Evolutionary conservation across 306 rosid genomes (phyloP).

Genomic region (Acacia acuminata): DNA sequence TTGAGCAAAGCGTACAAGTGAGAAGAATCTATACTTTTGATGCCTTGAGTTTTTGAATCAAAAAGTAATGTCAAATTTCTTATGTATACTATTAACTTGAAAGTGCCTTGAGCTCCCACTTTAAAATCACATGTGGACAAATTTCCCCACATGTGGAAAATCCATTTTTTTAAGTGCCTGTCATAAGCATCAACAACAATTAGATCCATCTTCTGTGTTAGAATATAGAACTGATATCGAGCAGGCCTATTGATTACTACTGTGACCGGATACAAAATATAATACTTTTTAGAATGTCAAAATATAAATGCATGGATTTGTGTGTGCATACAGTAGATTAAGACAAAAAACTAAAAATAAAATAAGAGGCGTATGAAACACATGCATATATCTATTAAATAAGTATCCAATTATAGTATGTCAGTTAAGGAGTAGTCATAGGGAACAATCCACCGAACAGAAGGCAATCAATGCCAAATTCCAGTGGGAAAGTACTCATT

Average conservation of each 20-base stretch:
- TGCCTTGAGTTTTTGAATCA: neutral
- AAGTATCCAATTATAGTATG: neutral
- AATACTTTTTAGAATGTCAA: neutral
- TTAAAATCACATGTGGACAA: neutral
- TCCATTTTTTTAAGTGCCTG: neutral
- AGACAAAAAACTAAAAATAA: neutral
- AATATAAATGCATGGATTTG: neutral
- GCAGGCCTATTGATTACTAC: neutral
- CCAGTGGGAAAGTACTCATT: neutral
- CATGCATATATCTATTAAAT: neutral
- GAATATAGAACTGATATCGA: neutral
- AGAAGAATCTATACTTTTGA: neutral
- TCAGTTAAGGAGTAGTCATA: neutral
- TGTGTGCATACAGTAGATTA: neutral
- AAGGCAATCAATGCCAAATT: neutral
- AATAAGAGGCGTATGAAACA: neutral
- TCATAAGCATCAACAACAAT: neutral
- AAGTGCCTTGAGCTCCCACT: neutral
- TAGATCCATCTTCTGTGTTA: neutral
- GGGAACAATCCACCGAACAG: neutral
- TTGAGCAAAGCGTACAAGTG: neutral
- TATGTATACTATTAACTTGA: neutral
- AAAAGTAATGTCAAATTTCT: neutral
- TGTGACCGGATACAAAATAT: neutral
- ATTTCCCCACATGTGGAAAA: neutral